Conservation (phyloP, 192 early-diverging fungal species). For the Gonapodya sp. region DNA sequence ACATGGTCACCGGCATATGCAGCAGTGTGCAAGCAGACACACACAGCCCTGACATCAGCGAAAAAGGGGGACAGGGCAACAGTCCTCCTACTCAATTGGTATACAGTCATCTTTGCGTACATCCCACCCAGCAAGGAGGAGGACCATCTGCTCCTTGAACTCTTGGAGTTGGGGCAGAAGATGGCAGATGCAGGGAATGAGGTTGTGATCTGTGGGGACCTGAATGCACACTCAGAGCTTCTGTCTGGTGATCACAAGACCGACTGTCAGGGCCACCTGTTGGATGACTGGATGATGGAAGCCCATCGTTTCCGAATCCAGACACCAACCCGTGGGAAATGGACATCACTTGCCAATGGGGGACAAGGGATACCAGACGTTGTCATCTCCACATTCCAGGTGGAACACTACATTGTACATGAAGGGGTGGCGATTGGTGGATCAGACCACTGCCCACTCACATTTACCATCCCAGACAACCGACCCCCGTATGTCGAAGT, state of each 20-base stretch:
- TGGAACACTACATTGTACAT: not conserved
- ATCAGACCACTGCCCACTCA: not conserved
- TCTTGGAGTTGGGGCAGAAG: not conserved
- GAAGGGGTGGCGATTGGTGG: not conserved
- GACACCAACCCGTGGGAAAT: not conserved
- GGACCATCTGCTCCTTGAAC: not conserved
- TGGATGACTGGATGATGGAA: not conserved
- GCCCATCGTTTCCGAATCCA: not conserved
- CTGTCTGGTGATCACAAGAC: not conserved
- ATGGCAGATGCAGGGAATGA: not conserved
- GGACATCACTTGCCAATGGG: not conserved
- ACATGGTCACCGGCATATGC: no score
- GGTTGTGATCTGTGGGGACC: not conserved
- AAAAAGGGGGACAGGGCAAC: not conserved
- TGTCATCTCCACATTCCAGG: not conserved
- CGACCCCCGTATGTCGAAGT: not conserved
- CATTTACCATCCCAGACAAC: not conserved
- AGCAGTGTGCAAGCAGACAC: no score
- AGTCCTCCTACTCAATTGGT: not conserved
- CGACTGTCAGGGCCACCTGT: not conserved
- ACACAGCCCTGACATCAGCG: no score
- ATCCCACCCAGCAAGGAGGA: not conserved
- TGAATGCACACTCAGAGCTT: not conserved
- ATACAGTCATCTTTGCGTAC: not conserved
- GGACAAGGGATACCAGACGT: not conserved